phyloP scores from a whole-genome alignment of 1,284 basidiomycete species.

The Kalmanozyma brasiliensis region DNA sequence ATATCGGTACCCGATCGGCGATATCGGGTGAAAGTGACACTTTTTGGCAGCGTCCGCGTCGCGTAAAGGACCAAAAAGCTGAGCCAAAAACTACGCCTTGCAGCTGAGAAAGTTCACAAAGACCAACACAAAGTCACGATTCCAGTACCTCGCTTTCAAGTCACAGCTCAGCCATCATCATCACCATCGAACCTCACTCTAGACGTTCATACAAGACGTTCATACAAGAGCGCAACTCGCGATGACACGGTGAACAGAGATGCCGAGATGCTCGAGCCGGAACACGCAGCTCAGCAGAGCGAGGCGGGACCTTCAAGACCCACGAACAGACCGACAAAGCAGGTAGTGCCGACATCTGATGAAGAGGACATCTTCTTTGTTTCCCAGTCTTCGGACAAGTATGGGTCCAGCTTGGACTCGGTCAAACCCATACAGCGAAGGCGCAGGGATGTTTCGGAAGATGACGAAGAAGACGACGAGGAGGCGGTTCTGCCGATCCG shows the following conservation, averaged over 20 bases:
- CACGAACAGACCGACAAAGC: constrained; percentile 1
- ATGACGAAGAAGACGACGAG: constrained; percentile 3
- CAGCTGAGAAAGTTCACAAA: constrained; percentile 5
- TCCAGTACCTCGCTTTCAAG: too few species aligned
- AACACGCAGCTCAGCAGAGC: not conserved
- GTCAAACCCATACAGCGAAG: not conserved
- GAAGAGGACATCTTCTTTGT: constrained; percentile 40
- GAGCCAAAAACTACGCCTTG: constrained; percentile 11
- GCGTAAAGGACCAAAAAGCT: constrained; percentile 30
- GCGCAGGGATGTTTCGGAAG: not conserved
- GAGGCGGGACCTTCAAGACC: constrained; percentile 1
- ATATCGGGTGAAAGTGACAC: constrained; percentile 22
- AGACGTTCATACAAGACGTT: too few species aligned
- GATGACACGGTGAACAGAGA: too few species aligned
- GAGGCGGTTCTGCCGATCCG: constrained; percentile 10
- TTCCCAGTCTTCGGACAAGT: constrained; percentile 24
- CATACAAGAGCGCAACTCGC: too few species aligned
- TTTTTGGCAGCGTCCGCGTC: constrained; percentile 11
- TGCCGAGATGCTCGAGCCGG: constrained; percentile 24
- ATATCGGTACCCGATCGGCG: not conserved
- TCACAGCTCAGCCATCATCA: constrained; percentile 18
- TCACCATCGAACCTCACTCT: not conserved
- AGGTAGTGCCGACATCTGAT: constrained; percentile 36
- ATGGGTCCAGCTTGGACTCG: constrained; percentile 8
- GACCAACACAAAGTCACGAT: constrained; percentile 27